Evolutionary conservation across 2,329 filamentous ascomycete species (phyloP).

Genomic region (Trichoderma semiorbis): DNA sequence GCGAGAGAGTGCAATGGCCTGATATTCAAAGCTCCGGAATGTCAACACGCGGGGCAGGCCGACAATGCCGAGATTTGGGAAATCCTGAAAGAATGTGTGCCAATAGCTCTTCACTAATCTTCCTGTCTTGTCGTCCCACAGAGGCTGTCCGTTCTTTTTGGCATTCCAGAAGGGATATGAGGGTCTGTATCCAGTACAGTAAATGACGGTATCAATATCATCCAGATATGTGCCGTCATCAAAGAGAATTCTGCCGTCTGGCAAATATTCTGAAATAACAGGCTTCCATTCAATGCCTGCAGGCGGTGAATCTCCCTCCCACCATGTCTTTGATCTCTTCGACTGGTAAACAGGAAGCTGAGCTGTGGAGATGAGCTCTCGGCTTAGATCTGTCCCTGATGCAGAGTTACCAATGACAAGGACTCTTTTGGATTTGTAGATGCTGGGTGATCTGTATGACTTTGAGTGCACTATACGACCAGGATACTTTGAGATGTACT

Average conservation of each 20-base stretch:
- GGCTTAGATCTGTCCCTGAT: slow-evolving; percentile 40
- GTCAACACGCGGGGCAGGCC: slow-evolving; percentile 51
- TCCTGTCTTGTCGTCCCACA: slow-evolving; percentile 49
- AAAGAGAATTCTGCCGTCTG: slow-evolving; percentile 43
- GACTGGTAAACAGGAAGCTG: slow-evolving; percentile 49
- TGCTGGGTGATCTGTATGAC: slow-evolving; percentile 38
- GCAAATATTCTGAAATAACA: slow-evolving; percentile 42
- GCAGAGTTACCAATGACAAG: slow-evolving; percentile 44
- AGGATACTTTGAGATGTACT: slow-evolving; percentile 38
- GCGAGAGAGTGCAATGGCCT: slow-evolving; percentile 51
- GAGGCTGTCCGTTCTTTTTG: slow-evolving; percentile 39
- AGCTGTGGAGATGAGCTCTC: slow-evolving; percentile 37
- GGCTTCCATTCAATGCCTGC: slow-evolving; percentile 53
- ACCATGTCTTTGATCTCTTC: slow-evolving; percentile 44
- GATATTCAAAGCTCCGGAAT: slow-evolving; percentile 55
- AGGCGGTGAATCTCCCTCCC: slow-evolving; percentile 48
- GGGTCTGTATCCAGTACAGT: slow-evolving; percentile 42
- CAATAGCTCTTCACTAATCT: slow-evolving; percentile 45
- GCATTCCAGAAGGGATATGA: slow-evolving; percentile 50
- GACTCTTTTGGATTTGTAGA: slow-evolving; percentile 34
- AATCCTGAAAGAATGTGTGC: slow-evolving; percentile 51
- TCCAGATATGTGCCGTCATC: slow-evolving; percentile 34
- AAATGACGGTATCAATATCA: slow-evolving; percentile 39
- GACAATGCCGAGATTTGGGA: slow-evolving; percentile 47
- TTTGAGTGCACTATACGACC: slow-evolving; percentile 45